Conservation (phyloP, 768 basidiomycete species). For the Antrodiella citrinella region DNA sequence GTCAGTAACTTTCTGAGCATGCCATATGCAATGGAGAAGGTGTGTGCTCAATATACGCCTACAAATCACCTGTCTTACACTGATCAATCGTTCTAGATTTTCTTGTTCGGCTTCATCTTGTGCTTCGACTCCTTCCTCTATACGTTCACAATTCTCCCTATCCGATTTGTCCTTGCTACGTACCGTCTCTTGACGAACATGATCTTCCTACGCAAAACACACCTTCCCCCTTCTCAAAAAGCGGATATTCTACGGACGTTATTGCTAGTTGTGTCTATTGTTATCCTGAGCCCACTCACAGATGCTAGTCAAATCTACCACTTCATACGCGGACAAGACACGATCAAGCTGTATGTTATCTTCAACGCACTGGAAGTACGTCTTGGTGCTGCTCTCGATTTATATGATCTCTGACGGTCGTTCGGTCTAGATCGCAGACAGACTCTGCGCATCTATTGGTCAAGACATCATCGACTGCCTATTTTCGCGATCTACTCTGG, state of each 20-base stretch:
- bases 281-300: constrained; percentile 72
- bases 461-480: constrained; percentile 96
- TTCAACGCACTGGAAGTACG: constrained; percentile 96
- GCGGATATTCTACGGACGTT: constrained; percentile 83
- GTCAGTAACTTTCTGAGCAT: constrained; percentile 94
- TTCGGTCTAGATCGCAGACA: constrained; percentile 74
- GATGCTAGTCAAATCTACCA: constrained; percentile 99
- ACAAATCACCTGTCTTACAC: not conserved
- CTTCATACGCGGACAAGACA: constrained; percentile 94
- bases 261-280: constrained; percentile 65
- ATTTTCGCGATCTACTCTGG: constrained; percentile 87
- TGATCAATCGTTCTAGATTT: constrained; percentile 45
- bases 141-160: constrained; percentile 95
- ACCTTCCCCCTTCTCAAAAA: constrained; percentile 82
- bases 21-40: constrained; percentile 91
- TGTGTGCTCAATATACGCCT: too few relatives aligned
- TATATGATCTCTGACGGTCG: too few relatives aligned
- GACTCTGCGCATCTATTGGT: constrained; percentile 91
- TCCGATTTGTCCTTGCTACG: constrained; percentile 67
- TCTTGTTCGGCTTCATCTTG: constrained; percentile 85
- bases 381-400: too few relatives aligned
- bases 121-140: constrained; percentile 97
- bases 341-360: constrained; percentile 97
- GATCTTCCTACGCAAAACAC: constrained; percentile 36
- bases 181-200: constrained; percentile 45